A percentile compares a stretch with the other conserved stretches of the same genome.
These are phyloP conservation scores for Mrakia gelida DNA, from an alignment of 768 basidiomycete species.

Conservation along the genomic window DNA sequence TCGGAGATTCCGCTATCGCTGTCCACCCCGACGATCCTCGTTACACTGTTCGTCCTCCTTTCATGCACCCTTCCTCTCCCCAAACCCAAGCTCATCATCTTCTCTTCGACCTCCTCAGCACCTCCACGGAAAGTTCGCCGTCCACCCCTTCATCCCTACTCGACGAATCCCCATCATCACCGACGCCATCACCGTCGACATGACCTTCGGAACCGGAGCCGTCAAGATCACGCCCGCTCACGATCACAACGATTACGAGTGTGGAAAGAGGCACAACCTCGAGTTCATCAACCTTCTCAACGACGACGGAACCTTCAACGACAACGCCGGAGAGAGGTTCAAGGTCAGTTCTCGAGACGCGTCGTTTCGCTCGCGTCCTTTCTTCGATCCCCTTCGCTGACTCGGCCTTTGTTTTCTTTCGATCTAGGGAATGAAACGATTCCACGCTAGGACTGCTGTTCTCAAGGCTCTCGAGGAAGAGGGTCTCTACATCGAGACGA, in stretches of 20 bases:
- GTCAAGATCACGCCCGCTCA: slow-evolving; percentile 99
- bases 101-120: slow-evolving; percentile 51
- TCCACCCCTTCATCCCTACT: slow-evolving; percentile 76
- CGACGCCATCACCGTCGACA: slow-evolving; percentile 80
- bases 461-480: slow-evolving; percentile 76
- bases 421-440: slow-evolving; percentile 87
- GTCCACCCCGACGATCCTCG: slow-evolving; percentile 89
- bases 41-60: slow-evolving; percentile 52
- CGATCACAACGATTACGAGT: slow-evolving; percentile 94
- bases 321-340: slow-evolving; percentile 75
- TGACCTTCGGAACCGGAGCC: slow-evolving; percentile 94
- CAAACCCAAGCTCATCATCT: not conserved
- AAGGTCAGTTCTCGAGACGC: slow-evolving; percentile 48
- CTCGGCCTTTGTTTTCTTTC: not conserved
- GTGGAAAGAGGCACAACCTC: slow-evolving; percentile 77
- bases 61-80: too few relatives aligned
- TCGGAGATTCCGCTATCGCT: slow-evolving; percentile 95
- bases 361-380: not conserved
- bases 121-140: slow-evolving; percentile 85
- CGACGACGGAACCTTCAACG: slow-evolving; percentile 93
- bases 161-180: slow-evolving; percentile 82
- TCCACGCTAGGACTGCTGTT: slow-evolving; percentile 82
- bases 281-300: slow-evolving; percentile 92
- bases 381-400: not conserved
- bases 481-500: slow-evolving; percentile 81